Base-by-base conservation (phyloP, 2,329 filamentous ascomycete species). In the Akanthomyces lecanii region DNA sequence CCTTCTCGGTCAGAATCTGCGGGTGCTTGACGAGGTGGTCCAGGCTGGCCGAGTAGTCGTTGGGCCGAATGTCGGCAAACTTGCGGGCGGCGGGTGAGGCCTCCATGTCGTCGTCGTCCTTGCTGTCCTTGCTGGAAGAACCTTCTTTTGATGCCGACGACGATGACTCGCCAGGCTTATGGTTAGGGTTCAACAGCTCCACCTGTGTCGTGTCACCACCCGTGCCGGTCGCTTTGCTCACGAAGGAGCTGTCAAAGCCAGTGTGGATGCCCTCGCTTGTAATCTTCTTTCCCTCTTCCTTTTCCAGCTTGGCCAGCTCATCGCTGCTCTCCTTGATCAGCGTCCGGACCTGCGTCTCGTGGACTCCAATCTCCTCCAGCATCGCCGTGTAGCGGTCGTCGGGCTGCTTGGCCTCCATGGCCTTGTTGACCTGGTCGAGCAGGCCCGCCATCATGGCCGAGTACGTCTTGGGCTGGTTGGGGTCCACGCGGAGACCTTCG, bases 371-470 rank as follows among this genome's bases (percentile, higher is more conserved):
- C 70, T 95, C 94, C 54, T 84, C 82, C 33, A 96, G 81, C 79
- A 96, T 97, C 59, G 84, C 88, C 54, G 84, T 81, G 72, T 90
- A 92, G 57, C 90, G 80, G 68, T 88, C 85, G 23, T 84, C 81
- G 0, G 84, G 82, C 65, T 89, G 86, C 75, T 89, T 89, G 72
- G 92, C 90, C 62, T 93, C 90, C 42, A 97, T 81, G 57, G 91
- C 87, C 76, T 85, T 82, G 71, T 97, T 97, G 48, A 98, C 92
- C 76, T 96, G 90, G 71, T 99, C 95, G 23, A 98, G 84, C 70
- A 99, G 77, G n/a, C 89, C 87, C n/a, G 91, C 91, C 89, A 99
- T 93, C 95, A 99, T 99, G 80, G 96, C 92, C 45, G 92, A 95
- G 73, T 97, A 99, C 16, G 88, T 89, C 0, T 91, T 91, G 69